Base-by-base conservation (phyloP, 225 moss, liverwort and hornwort species). In the Lunularia cruciata region DNA sequence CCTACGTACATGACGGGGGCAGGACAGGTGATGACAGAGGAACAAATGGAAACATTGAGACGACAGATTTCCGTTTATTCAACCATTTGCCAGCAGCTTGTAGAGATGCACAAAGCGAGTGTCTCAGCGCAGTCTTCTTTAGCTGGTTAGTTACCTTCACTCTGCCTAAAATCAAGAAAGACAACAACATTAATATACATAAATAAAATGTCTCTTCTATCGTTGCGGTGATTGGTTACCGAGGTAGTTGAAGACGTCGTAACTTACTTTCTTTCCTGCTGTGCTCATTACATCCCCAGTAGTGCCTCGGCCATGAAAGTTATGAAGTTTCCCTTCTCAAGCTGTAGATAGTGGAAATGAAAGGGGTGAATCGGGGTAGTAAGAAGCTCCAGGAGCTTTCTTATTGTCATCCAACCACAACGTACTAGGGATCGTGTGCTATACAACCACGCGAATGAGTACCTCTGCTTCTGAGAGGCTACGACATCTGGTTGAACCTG, bases 1-100 rank as follows among this genome's bases (percentile, higher is more conserved):
- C 95, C 95, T 19, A 45, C 79, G 65, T 89, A 91, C 67, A 89
- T 86, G 66, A 77, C 78, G 67, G 87, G 86, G 43, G 85, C 87
- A 63, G 92, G 91, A 31, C 89, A 89, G 85, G 96, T 98, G 77
- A 98, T 98, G 96, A 98, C 92, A 56, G 96, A 98, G 66, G 92
- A 90, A 58, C 96, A 98, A 76, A 71, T 98, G 65, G 96, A 98
- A 69, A 86, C 87, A 19, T 65, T 98, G 55, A 88, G 96, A 23
- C 81, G 92, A 61, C 96, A 98, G 78, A 98, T 98, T 72, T 92
- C 96, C 8, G 96, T 98, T 9, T 98, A 92, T 79, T 88, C 96
- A 40, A 98, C 96, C 34, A 92, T 98, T 70, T 98, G 96, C 65
- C 90, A 98, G 39, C 96, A 98, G 85, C 92, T 98, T 42, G 96